Base-by-base conservation (phyloP, 108 stramenopile genomes). In the Pseudonitzschia pungens region DNA sequence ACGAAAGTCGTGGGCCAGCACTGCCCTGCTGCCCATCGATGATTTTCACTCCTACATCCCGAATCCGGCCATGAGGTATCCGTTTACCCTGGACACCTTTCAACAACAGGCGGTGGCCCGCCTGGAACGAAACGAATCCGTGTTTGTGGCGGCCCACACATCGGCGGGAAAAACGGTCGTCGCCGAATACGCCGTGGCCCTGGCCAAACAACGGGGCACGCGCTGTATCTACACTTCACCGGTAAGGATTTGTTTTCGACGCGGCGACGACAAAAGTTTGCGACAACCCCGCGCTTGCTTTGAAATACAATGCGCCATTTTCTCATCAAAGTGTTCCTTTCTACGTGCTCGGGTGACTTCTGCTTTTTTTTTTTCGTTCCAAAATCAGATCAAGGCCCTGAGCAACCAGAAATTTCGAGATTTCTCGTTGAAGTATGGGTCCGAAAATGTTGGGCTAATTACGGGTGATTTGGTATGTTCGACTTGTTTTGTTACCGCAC, bases 221-320 rank as follows among this genome's bases (percentile, higher is more conserved):
- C 54, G 98, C 96, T 77, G 77, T 32, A 89, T 99, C 22, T 99
- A 99, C 83, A 99, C 99, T 8, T 96, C 95, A 29, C 99, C 99
- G 28, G 41, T 68, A 52, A 58, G 57, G 24, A 40, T 43, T 65
- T 12, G 8, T 2, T 33, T 16, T 11, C 12, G 33, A 32, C 24
- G 20, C 20, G 4, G 4, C 3, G 33, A 27, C 27, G 27, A 58
- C 14, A 58, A 18, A 18, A 48, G 5, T 11, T 14, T 11, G 6
- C 36, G 36, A 6, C 6, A 36, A 36, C 36, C 36, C 36, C 36
- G 6, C 6, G 36, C 36, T 36, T 36, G 4, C 6, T 36, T 2
- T 48, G 18, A 48, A 2, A 12, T 14, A 10, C 45, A n/a, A n/a
- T 18, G 45, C 18, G 18, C n/a, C n/a, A n/a, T n/a, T 14, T 48